Base-by-base conservation (phyloP, 495 filamentous ascomycete genomes). In the Xylaria scruposa region DNA sequence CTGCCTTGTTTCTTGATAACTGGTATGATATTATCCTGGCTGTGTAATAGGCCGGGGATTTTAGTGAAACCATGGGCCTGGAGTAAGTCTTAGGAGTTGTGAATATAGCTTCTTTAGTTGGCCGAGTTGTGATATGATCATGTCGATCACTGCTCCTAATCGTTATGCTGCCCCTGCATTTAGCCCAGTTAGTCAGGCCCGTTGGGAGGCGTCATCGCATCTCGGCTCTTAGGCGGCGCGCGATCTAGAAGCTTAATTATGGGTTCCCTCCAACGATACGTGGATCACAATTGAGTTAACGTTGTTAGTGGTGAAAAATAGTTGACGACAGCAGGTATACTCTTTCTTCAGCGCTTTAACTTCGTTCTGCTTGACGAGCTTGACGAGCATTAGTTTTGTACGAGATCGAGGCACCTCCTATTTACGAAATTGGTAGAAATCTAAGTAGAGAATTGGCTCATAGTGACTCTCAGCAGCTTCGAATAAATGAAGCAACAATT, bases 111-210 rank as follows among this genome's bases (percentile, higher is more conserved):
- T 56, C 29, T 67, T 40, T 29, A 40, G 26, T 56, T 56, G 13
- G 21, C 9, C 9, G 33, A 21, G 33, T 3, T 24, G 46, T 42
- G 49, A 56, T 21, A 54, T 38, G 46, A 66, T 54, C 49, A n/a
- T 42, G 64, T 26, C 47, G 64, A 67, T 67, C 64, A 24, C 60
- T 44, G 17, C 47, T 46, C 17, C 10, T 17, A 1, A n/a, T 36
- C 47, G 12, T 17, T 5, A 53, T 33, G 42, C 49, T 67, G 33
- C 49, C 65, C 65, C 31, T 67, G 65, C 49, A 44, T 67, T 67
- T 33, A 67, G 44, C 31, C 65, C 21, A 13, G 15, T 31, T 54
- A 67, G 64, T 5, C 29, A 40, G 64, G 49, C 6, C 60, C 13
- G 38, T 40, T 21, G n/a, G 36, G 21, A 63, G 60, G 38, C 21